Percentiles rank a stretch among this genome's conserved stretches.
phyloP scores from a whole-genome alignment of 352 stramenopile genomes.

The Phytophthora gonapodyides region DNA sequence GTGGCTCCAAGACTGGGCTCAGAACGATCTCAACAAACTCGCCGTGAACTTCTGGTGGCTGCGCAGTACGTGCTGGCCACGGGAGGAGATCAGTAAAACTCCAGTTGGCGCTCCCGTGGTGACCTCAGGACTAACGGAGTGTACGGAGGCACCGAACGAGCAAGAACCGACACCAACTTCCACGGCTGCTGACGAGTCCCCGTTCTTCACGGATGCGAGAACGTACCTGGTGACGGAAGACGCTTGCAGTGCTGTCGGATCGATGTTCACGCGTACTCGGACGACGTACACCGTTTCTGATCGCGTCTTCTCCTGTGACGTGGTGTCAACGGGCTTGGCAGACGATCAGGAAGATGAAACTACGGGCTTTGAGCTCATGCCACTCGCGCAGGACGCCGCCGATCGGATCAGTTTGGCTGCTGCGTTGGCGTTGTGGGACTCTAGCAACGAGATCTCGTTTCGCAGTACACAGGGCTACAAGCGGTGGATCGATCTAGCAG shows the following conservation, averaged over 20 bases:
- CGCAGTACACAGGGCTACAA: constrained; percentile 48
- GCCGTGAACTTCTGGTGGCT: constrained; percentile 61
- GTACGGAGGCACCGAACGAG: constrained; percentile 36
- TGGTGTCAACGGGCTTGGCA: constrained; percentile 47
- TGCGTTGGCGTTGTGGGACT: constrained; percentile 48
- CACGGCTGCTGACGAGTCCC: constrained; percentile 33
- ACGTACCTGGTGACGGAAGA: constrained; percentile 39
- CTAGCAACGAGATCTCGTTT: constrained; percentile 51
- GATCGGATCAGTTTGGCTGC: constrained; percentile 46
- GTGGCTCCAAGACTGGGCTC: constrained; percentile 48
- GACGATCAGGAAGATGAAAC: constrained; percentile 53
- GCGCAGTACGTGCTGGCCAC: constrained; percentile 46
- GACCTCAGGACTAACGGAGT: constrained; percentile 21
- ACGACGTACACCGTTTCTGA: constrained; percentile 38
- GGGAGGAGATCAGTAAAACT: constrained; percentile 30
- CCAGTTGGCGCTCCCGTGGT: constrained; percentile 15
- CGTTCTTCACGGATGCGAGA: constrained; percentile 49
- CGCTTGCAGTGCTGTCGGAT: constrained; percentile 30
- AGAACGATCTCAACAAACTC: constrained; percentile 47
- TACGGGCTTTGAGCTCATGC: constrained; percentile 52
- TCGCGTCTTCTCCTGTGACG: constrained; percentile 50
- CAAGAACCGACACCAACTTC: constrained; percentile 26
- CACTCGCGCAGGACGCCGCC: constrained; percentile 7
- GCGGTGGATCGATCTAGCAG: constrained; percentile 43
- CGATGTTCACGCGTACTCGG: constrained; percentile 36